Percentiles rank a stretch among this genome's conserved stretches.
Evolutionary conservation across 2,329 filamentous ascomycete species (phyloP).

Genomic region (Sclerotinia minor): DNA sequence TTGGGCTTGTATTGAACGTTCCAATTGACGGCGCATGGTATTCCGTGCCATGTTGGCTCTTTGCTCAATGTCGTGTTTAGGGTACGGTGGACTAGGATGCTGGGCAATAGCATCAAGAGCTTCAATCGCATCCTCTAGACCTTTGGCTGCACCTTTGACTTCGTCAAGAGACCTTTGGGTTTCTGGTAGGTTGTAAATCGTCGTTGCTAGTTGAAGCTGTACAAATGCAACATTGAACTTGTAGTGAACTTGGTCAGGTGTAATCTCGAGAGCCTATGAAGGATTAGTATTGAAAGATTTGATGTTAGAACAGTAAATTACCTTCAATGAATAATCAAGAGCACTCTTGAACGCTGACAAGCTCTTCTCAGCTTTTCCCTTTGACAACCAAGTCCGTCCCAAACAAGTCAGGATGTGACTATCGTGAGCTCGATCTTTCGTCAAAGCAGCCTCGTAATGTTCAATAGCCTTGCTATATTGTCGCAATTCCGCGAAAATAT

Average conservation of each 20-base stretch:
- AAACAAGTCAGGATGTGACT: conserved; percentile 69
- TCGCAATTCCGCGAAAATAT: conserved; percentile 85
- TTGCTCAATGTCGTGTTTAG: conserved; percentile 85
- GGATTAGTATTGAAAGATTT: conserved; percentile 34
- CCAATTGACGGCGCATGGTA: conserved; percentile 89
- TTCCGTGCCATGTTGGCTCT: conserved; percentile 97
- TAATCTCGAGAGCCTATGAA: conserved; percentile 68
- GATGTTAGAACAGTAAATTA: conserved; percentile 41
- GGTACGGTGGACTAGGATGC: conserved; percentile 75
- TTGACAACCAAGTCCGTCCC: conserved; percentile 68
- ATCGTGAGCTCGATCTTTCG: conserved; percentile 62
- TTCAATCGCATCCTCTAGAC: conserved; percentile 83
- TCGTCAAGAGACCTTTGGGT: conserved; percentile 76
- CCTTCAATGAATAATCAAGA: conserved; percentile 64
- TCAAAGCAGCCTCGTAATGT: conserved; percentile 78
- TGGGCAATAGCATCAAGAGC: conserved; percentile 63
- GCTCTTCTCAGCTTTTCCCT: conserved; percentile 64
- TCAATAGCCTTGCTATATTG: conserved; percentile 93
- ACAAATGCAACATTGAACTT: conserved; percentile 99
- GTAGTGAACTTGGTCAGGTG: conserved; percentile 83
- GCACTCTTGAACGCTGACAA: conserved; percentile 63
- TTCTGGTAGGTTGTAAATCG: conserved; percentile 73
- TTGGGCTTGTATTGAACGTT: conserved; percentile 80
- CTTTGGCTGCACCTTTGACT: conserved; percentile 75
- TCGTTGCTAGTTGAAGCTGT: conserved; percentile 87